Base-by-base conservation (phyloP, 345 rosid genomes). In the Abelmoschus esculentus region DNA sequence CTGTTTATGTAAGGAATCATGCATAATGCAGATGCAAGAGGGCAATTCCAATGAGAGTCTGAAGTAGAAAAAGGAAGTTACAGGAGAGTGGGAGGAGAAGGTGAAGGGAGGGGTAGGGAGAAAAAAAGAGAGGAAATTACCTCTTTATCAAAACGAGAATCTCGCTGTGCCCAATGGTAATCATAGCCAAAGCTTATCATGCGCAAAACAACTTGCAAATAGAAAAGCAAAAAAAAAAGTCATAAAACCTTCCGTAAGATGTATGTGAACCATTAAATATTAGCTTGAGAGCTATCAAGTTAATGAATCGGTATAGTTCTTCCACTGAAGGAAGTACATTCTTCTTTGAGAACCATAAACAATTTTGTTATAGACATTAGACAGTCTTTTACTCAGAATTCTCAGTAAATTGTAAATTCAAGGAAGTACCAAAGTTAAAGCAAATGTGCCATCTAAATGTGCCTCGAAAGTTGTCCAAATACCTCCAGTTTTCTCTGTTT, bases 381-480 rank as follows among this genome's bases (percentile, higher is more conserved):
- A 26, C 18, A 44, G 54, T 64, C 34, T 6, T 64, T 44, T 22
- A 64, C 34, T 64, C 36, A 42, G 54, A 22, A 64, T 19, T 22
- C 36, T 44, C 18, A 22, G n/a, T 44, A 17, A 49, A 52, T 2
- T 46, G 29, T 19, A 28, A 49, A 63, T 17, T 11, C 55, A 72
- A 74, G 73, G 10, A 71, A 58, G 70, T 91, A 93, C 97, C 97
- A 40, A 93, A 89, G 71, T 93, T 89, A 76, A 91, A 93, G 88
- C 99, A 91, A 72, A 91, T 93, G 73, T 93, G 97, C 97, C 97
- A 93, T 67, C 97, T 86, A 79, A 93, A 93, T 55, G 86, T 85
- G 69, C 98, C 98, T 29, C 96, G 85, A 73, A 81, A 87, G 72
- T 82, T 86, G 76, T 93, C 97, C 79, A 93, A 78, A 76, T 80